Percentiles rank a stretch among this genome's conserved stretches.
Evolutionary conservation across 2,329 filamentous ascomycete genomes (phyloP).

Genomic region (Sphaceloma murrayae): DNA sequence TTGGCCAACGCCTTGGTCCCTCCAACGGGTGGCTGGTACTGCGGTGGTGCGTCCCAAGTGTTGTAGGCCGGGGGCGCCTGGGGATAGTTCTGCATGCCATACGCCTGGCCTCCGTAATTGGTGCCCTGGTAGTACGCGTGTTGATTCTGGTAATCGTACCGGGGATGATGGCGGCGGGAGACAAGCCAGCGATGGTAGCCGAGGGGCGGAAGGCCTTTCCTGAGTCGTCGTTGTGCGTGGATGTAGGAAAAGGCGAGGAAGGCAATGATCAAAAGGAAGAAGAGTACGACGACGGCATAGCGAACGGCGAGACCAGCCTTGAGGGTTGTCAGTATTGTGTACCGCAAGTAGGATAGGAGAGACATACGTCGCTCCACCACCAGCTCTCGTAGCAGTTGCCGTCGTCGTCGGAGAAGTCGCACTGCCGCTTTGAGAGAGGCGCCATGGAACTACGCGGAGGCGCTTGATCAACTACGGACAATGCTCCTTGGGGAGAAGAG

Average conservation of each 20-base stretch:
- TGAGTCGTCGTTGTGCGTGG: conserved; percentile 59
- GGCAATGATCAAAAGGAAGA: conserved; percentile 49
- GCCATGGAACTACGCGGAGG: conserved; percentile 5
- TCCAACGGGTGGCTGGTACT: conserved; percentile 30
- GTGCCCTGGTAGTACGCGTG: conserved; percentile 20
- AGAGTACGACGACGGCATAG: conserved; percentile 57
- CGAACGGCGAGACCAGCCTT: conserved; percentile 41
- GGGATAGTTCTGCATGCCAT: conserved; percentile 25
- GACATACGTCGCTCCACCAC: conserved; percentile 17
- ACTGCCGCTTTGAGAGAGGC: conserved; percentile 8
- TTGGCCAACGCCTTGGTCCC: conserved; percentile 29
- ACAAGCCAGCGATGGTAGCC: conserved; percentile 53
- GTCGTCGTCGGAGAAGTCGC: conserved; percentile 5
- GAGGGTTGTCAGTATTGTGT: background rate
- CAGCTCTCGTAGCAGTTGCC: conserved; percentile 13
- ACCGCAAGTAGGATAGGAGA: background rate
- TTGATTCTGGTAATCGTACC: conserved; percentile 20
- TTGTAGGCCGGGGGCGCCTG: conserved; percentile 30
- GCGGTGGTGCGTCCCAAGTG: conserved; percentile 25
- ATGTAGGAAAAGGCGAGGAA: conserved; percentile 60
- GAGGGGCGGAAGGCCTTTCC: conserved; percentile 55
- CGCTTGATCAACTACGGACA: background rate
- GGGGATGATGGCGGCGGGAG: conserved; percentile 19
- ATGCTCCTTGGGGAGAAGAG: background rate
- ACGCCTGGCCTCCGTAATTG: conserved; percentile 17